These are phyloP conservation scores for Pythium phragmitis DNA, from an alignment of 352 stramenopile species.

Conservation along the genomic window DNA sequence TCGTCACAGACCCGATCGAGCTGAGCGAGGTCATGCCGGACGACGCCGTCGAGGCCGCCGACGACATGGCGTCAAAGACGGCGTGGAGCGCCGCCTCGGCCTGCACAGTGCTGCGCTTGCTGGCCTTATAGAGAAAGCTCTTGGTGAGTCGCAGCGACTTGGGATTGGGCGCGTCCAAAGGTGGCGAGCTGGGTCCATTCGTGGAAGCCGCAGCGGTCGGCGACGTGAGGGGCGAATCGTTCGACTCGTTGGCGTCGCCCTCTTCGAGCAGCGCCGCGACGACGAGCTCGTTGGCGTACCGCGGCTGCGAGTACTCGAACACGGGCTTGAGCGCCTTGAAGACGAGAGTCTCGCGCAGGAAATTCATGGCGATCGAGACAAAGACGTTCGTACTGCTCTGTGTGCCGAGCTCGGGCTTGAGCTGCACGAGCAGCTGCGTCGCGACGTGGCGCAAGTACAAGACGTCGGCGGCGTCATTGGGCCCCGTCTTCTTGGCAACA, in stretches of 20 bases:
- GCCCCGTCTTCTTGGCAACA: slow-evolving; percentile 4
- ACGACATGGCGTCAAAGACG: slow-evolving; percentile 47
- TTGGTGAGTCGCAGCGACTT: slow-evolving; percentile 35
- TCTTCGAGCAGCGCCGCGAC: slow-evolving; percentile 34
- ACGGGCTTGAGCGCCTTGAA: slow-evolving; percentile 73
- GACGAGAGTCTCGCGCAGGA: slow-evolving; percentile 55
- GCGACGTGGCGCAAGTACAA: slow-evolving; percentile 69
- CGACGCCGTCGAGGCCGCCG: slow-evolving; percentile 34
- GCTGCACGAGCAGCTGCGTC: slow-evolving; percentile 58
- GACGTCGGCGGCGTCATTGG: slow-evolving; percentile 40
- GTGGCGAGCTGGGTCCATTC: background rate
- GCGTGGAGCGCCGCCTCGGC: slow-evolving; percentile 73
- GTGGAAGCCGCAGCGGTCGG: background rate
- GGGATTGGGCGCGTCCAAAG: slow-evolving; percentile 1
- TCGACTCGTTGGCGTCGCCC: slow-evolving; percentile 9
- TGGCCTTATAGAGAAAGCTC: slow-evolving; percentile 71
- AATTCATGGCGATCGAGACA: slow-evolving; percentile 62
- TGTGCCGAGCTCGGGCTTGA: slow-evolving; percentile 59
- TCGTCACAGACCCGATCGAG: slow-evolving; percentile 12
- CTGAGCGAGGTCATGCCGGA: slow-evolving; percentile 14
- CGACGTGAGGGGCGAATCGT: slow-evolving; percentile 6
- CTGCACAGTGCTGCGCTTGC: slow-evolving; percentile 57
- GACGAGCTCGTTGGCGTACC: slow-evolving; percentile 69
- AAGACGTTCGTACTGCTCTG: slow-evolving; percentile 59
- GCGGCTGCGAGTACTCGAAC: slow-evolving; percentile 64